Conservation (phyloP, 2,329 filamentous ascomycete genomes). For the Aulographum hederae region DNA sequence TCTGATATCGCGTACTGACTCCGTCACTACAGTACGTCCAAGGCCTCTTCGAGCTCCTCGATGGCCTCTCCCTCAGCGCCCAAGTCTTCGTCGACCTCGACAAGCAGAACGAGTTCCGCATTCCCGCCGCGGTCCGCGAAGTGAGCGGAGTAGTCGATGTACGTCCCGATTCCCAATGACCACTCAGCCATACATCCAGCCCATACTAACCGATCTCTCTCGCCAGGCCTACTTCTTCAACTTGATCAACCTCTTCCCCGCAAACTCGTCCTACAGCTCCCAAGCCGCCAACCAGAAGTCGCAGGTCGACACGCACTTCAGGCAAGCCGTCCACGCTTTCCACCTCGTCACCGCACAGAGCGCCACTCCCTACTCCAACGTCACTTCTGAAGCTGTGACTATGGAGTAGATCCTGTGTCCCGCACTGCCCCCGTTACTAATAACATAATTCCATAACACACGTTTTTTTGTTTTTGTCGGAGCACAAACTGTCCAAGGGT, state of each 20-base stretch:
- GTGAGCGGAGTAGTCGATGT: slow-evolving; percentile 5
- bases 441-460: too few relatives aligned
- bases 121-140: slow-evolving; percentile 4
- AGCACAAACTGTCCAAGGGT: too few relatives aligned
- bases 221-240: slow-evolving; percentile 3
- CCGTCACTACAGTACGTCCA: slow-evolving; percentile 3
- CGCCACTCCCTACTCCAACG: slow-evolving; percentile 3
- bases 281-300: slow-evolving; percentile 5
- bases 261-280: slow-evolving; percentile 4
- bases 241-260: slow-evolving; percentile 5
- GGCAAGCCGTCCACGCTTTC: slow-evolving; percentile 4
- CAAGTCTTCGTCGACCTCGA: slow-evolving; percentile 2
- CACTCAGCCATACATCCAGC: too few relatives aligned
- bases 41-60: slow-evolving; percentile 5
- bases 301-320: slow-evolving; percentile 6
- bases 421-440: too few relatives aligned
- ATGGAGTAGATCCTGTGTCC: too few relatives aligned
- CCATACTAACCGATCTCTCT: too few relatives aligned
- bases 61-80: slow-evolving; percentile 1
- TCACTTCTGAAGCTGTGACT: too few relatives aligned
- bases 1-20: background rate
- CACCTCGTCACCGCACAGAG: slow-evolving; percentile 5
- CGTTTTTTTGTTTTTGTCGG: too few relatives aligned
- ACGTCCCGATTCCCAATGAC: slow-evolving; percentile 1
- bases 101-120: slow-evolving; percentile 5